Conservation (phyloP, 1,284 basidiomycete genomes). For the Veloboletus limbatus region DNA sequence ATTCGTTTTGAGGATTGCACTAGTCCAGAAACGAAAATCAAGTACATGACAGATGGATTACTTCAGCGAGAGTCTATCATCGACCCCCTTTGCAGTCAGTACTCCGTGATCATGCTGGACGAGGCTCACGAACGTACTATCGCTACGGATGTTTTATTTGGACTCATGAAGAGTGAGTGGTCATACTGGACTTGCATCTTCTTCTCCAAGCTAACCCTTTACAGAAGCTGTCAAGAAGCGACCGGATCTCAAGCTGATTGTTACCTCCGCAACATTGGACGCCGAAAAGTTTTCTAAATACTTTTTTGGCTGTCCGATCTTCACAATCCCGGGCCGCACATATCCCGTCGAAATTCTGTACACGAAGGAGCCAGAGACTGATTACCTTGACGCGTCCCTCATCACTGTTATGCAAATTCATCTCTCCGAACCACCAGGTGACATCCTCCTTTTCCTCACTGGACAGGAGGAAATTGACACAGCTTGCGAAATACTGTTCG, state of each 20-base stretch:
- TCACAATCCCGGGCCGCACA: constrained; percentile 99
- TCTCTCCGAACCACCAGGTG: constrained; percentile 94
- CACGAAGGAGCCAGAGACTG: constrained; percentile 98
- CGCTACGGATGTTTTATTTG: constrained; percentile 96
- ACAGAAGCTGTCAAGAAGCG: constrained; percentile 91
- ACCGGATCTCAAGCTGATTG: constrained; percentile 95
- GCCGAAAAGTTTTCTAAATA: constrained; percentile 99
- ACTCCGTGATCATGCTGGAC: constrained; percentile 97
- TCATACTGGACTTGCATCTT: background rate
- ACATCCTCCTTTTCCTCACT: constrained; percentile 95
- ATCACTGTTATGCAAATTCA: constrained; percentile 99
- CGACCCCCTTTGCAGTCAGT: constrained; percentile 89
- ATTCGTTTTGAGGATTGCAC: constrained; percentile 99
- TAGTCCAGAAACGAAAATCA: constrained; percentile 96
- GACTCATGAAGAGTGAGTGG: constrained; percentile 87
- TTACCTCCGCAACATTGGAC: constrained; percentile 98
- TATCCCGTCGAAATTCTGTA: constrained; percentile 97
- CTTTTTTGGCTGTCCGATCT: constrained; percentile 98
- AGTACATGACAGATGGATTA: constrained; percentile 99
- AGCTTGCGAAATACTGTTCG: constrained; percentile 93
- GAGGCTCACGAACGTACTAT: constrained; percentile 99
- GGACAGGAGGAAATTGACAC: constrained; percentile 99
- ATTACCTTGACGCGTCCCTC: constrained; percentile 96
- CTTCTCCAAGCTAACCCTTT: constrained; percentile 21
- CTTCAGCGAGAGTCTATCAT: constrained; percentile 95